phyloP scores from a whole-genome alignment of 345 rosid genomes.

The Arabis hirsuta region DNA sequence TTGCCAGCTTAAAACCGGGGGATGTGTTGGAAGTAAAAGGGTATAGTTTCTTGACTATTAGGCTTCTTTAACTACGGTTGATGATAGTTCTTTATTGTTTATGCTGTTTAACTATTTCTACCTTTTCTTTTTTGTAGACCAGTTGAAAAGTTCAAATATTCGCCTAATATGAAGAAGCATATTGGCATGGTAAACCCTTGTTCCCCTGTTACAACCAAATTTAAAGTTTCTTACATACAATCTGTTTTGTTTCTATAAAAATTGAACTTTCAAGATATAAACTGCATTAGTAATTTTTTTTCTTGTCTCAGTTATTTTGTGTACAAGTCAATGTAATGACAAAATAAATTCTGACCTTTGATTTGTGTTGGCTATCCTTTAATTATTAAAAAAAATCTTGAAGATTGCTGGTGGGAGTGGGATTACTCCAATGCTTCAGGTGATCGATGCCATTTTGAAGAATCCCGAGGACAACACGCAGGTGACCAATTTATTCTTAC shows the following conservation, averaged over 20 bases:
- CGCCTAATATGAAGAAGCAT: slow-evolving; percentile 93
- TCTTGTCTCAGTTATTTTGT: slow-evolving; percentile 12
- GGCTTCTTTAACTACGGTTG: slow-evolving; percentile 2
- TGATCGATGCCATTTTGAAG: slow-evolving; percentile 84
- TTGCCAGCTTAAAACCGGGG: slow-evolving; percentile 91
- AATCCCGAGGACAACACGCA: slow-evolving; percentile 91
- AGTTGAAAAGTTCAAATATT: slow-evolving; percentile 82
- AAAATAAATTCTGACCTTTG: slow-evolving; percentile 13
- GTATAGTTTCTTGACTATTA: slow-evolving; percentile 45
- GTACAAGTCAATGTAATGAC: slow-evolving; percentile 13
- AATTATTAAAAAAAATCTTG: not conserved
- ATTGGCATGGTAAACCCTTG: slow-evolving; percentile 86
- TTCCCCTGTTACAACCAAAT: slow-evolving; percentile 22
- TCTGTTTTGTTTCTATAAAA: slow-evolving; percentile 18
- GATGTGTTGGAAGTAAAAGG: slow-evolving; percentile 93
- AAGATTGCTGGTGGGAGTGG: slow-evolving; percentile 97
- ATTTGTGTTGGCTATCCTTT: slow-evolving; percentile 20
- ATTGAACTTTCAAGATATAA: slow-evolving; percentile 20
- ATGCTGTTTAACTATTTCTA: slow-evolving; percentile 22
- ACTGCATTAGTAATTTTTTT: slow-evolving; percentile 16
- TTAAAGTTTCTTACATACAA: slow-evolving; percentile 6
- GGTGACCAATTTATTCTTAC: slow-evolving; percentile 47
- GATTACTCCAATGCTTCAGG: slow-evolving; percentile 98
- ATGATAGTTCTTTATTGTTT: slow-evolving; percentile 10
- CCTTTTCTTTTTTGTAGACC: slow-evolving; percentile 67